Percentiles rank a stretch among this genome's conserved stretches.
These are phyloP conservation scores for Aspergillus hancockii DNA, from an alignment of 495 filamentous ascomycete genomes.

Conservation along the genomic window DNA sequence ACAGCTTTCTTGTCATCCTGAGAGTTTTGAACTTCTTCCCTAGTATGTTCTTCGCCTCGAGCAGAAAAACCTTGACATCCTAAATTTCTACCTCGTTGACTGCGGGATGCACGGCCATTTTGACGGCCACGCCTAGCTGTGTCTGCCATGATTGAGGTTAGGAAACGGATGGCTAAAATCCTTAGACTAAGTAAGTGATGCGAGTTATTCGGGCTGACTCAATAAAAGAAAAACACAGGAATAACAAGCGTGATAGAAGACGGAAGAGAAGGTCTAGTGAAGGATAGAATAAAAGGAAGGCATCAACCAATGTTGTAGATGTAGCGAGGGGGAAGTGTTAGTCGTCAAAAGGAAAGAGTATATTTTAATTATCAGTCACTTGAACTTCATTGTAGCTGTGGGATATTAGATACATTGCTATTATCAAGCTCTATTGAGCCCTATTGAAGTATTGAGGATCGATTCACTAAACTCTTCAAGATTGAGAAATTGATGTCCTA, in stretches of 20 bases:
- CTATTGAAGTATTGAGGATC: too few relatives aligned
- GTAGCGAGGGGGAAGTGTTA: too few relatives aligned
- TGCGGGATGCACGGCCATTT: neutral
- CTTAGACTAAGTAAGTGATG: neutral
- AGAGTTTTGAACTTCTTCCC: neutral
- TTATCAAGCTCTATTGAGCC: too few relatives aligned
- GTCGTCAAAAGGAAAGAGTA: too few relatives aligned
- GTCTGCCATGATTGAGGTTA: neutral
- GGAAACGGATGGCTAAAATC: neutral
- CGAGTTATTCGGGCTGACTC: neutral
- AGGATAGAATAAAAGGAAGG: neutral
- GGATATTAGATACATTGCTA: too few relatives aligned
- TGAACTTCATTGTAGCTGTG: too few relatives aligned
- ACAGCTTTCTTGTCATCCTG: neutral
- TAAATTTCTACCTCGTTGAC: neutral
- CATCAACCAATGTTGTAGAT: neutral
- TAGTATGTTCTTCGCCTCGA: neutral
- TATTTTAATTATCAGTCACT: too few relatives aligned
- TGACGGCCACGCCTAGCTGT: neutral
- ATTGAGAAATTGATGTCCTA: too few relatives aligned
- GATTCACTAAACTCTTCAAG: too few relatives aligned
- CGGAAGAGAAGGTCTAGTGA: neutral
- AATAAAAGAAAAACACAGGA: neutral
- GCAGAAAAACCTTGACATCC: neutral
- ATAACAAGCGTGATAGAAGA: neutral